A percentile compares a stretch with the other conserved stretches of the same genome.
Evolutionary conservation across 208 protist genomes (phyloP).

Genomic region (Acanthamoeba culbertsoni): DNA sequence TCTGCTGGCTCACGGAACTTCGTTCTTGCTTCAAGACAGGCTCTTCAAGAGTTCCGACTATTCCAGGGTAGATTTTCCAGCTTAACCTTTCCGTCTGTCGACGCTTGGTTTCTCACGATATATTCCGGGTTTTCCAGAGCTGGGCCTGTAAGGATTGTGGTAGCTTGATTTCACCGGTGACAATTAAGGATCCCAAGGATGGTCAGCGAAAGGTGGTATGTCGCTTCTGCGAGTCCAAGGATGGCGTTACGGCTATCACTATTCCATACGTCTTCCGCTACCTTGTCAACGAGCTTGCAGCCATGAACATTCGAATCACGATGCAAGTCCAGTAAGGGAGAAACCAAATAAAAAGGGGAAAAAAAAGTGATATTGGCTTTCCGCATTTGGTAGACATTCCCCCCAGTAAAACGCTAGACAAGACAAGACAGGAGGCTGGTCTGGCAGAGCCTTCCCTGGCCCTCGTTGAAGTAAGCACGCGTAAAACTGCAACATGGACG

Average conservation of each 20-base stretch:
- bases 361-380: neutral
- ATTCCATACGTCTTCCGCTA: constrained; percentile 88
- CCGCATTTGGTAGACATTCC: neutral
- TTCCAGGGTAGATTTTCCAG: neutral
- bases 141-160: neutral
- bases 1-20: constrained; percentile 97
- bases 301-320: constrained; percentile 88
- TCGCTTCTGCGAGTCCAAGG: constrained; percentile 60
- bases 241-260: constrained; percentile 58
- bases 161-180: neutral
- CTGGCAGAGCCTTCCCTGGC: too few relatives aligned
- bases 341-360: neutral
- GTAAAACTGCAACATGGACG: too few relatives aligned
- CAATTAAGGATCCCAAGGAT: neutral
- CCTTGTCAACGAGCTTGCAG: constrained; percentile 86
- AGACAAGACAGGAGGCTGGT: too few relatives aligned
- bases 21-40: constrained; percentile 98
- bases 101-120: too few relatives aligned
- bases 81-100: too few relatives aligned
- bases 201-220: constrained; percentile 12
- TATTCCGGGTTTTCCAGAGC: neutral
- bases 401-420: too few relatives aligned
- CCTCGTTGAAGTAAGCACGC: too few relatives aligned
- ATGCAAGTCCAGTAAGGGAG: constrained; percentile 67
- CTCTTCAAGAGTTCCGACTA: constrained; percentile 91